phyloP scores from a whole-genome alignment of 805 yeast genomes.

The Hanseniaspora nectarophila region DNA sequence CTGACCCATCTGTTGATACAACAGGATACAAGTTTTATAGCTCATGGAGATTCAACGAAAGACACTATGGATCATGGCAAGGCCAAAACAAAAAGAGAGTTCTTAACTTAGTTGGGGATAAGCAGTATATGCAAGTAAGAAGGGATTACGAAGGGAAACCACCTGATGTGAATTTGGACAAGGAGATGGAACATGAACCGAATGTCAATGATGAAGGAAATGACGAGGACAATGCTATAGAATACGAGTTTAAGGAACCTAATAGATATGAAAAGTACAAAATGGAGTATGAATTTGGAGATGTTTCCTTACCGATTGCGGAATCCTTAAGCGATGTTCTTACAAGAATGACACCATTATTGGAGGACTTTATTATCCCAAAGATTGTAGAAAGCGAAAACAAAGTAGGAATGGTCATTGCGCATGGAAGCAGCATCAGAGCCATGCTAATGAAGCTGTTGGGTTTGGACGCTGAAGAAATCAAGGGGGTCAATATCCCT shows the following conservation, averaged over 20 bases:
- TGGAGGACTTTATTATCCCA: constrained; percentile 37
- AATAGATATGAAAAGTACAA: constrained; percentile 26
- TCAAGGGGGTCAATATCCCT: constrained; percentile 66
- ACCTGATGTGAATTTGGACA: constrained; percentile 31
- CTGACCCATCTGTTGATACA: constrained; percentile 25
- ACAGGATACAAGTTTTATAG: constrained; percentile 45
- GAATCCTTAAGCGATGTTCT: constrained; percentile 68
- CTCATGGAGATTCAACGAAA: constrained; percentile 71
- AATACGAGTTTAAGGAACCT: constrained; percentile 29
- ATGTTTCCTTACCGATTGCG: constrained; percentile 48
- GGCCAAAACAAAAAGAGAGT: constrained; percentile 64
- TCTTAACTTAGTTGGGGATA: constrained; percentile 53
- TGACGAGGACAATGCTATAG: background rate
- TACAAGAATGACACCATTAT: constrained; percentile 50
- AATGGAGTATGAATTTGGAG: constrained; percentile 31
- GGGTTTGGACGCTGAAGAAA: constrained; percentile 51
- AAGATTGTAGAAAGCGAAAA: constrained; percentile 37
- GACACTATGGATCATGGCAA: constrained; percentile 76
- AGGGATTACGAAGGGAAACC: constrained; percentile 70
- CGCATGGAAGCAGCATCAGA: constrained; percentile 74
- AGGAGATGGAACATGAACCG: constrained; percentile 33
- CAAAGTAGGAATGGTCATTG: constrained; percentile 55
- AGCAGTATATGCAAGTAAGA: constrained; percentile 66
- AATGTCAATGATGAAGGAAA: constrained; percentile 21
- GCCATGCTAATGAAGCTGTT: constrained; percentile 60